phyloP scores from a whole-genome alignment of 1,139 yeast genomes.

The Schwanniomyces etchellsii region DNA sequence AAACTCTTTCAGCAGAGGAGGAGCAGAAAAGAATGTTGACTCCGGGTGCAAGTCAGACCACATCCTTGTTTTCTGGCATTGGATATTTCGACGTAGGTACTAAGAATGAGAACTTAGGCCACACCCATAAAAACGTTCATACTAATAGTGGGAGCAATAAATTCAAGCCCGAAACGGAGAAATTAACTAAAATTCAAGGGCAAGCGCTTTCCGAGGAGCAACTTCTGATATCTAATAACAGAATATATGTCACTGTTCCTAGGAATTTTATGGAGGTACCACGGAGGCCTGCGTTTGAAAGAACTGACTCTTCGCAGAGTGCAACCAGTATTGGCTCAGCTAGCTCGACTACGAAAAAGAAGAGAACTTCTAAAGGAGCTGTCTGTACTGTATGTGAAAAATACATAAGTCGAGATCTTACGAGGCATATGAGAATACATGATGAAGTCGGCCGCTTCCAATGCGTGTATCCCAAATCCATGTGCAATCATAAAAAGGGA shows the following conservation, averaged over 20 bases:
- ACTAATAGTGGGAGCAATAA: background rate
- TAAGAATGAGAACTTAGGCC: too few species aligned
- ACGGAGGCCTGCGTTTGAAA: slow-evolving; percentile 9
- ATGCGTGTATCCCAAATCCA: slow-evolving; percentile 37
- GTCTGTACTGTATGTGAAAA: slow-evolving; percentile 38
- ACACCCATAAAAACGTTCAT: too few species aligned
- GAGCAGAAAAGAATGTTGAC: too few species aligned
- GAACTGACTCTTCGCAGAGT: slow-evolving; percentile 22
- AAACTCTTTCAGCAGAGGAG: background rate
- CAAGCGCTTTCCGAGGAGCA: background rate
- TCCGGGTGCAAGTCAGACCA: too few species aligned
- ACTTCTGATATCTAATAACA: background rate
- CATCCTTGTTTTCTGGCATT: background rate
- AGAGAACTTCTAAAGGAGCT: slow-evolving; percentile 33
- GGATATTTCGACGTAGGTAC: background rate
- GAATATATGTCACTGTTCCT: background rate
- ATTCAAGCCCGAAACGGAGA: background rate
- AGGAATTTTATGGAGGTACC: background rate
- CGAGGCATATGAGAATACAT: slow-evolving; percentile 43
- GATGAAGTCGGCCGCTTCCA: slow-evolving; percentile 43
- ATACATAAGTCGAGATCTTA: slow-evolving; percentile 38
- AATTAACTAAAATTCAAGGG: background rate
- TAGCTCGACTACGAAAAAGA: slow-evolving; percentile 15
- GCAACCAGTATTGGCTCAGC: slow-evolving; percentile 11
- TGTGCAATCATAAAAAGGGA: slow-evolving; percentile 42